A percentile compares a stretch with the other conserved stretches of the same genome.
Evolutionary conservation across 2,329 filamentous ascomycete genomes (phyloP).

Genomic region (Cladosporium oxysporum): DNA sequence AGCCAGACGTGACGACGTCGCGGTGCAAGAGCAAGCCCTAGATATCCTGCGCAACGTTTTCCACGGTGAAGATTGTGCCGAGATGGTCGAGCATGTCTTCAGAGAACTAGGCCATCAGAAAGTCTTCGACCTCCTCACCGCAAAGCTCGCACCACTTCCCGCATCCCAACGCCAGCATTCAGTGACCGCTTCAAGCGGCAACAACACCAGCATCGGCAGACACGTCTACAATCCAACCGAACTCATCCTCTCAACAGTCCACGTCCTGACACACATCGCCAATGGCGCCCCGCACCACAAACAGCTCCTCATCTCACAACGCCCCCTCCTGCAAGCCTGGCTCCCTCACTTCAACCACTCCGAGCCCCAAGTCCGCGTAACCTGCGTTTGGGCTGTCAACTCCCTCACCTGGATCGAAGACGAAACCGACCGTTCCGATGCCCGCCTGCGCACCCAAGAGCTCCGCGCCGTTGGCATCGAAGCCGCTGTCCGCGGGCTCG

Average conservation of each 20-base stretch:
- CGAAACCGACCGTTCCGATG: conserved; percentile 63
- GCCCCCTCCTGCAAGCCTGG: conserved; percentile 71
- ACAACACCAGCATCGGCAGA: conserved; percentile 47
- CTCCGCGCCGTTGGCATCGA: conserved; percentile 63
- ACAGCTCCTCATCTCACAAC: conserved; percentile 74
- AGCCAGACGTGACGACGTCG: conserved; percentile 74
- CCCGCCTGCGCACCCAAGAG: conserved; percentile 66
- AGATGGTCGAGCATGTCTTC: conserved; percentile 85
- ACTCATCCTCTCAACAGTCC: conserved; percentile 76
- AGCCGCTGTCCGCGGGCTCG: conserved; percentile 33
- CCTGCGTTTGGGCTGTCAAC: conserved; percentile 79
- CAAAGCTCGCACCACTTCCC: conserved; percentile 64
- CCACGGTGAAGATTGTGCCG: conserved; percentile 60
- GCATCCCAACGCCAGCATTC: conserved; percentile 25
- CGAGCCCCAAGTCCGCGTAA: conserved; percentile 71
- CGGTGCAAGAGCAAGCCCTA: conserved; percentile 87
- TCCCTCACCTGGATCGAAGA: conserved; percentile 87
- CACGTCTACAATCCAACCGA: conserved; percentile 50
- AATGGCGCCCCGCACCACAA: conserved; percentile 78
- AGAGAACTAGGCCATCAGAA: conserved; percentile 71
- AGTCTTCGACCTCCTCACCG: conserved; percentile 77
- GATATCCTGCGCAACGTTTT: conserved; percentile 90
- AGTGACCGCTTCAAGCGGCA: conserved; percentile 4
- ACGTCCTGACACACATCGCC: conserved; percentile 83
- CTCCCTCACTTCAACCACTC: conserved; percentile 72